A percentile compares a stretch with the other conserved stretches of the same genome.
Evolutionary conservation across 371 early-diverging fungal species (phyloP).

Genomic region (Syncephalis fuscata): DNA sequence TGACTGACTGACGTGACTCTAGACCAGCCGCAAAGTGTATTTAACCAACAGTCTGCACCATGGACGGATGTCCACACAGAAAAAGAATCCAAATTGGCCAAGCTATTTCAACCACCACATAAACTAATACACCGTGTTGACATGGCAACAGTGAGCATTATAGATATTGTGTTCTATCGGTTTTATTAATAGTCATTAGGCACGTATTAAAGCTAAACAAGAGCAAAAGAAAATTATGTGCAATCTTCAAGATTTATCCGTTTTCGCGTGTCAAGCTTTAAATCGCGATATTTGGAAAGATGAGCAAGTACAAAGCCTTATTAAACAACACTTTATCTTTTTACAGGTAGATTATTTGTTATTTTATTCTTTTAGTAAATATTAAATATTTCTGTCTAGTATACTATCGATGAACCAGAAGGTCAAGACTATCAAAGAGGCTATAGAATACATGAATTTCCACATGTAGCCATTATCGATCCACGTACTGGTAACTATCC

Average conservation of each 20-base stretch:
- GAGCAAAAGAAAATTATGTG: slow-evolving; percentile 70
- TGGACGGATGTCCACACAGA: slow-evolving; percentile 5
- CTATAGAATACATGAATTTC: slow-evolving; percentile 52
- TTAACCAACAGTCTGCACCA: not conserved
- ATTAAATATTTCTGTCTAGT: slow-evolving; percentile 24
- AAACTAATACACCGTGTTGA: not conserved
- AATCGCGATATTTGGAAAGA: slow-evolving; percentile 91
- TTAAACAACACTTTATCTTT: slow-evolving; percentile 69
- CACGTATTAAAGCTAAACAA: slow-evolving; percentile 43
- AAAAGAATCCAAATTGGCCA: slow-evolving; percentile 34
- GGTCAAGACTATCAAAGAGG: slow-evolving; percentile 50
- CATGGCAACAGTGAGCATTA: not conserved
- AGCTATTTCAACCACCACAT: slow-evolving; percentile 67
- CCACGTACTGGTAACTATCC: slow-evolving; percentile 59
- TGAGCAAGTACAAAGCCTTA: slow-evolving; percentile 46
- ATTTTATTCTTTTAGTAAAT: not conserved
- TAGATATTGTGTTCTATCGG: not conserved
- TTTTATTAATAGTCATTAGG: slow-evolving; percentile 20
- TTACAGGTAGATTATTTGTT: slow-evolving; percentile 32
- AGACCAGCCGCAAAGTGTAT: not conserved
- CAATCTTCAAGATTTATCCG: slow-evolving; percentile 66
- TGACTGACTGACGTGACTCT: too few relatives aligned
- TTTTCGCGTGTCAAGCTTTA: slow-evolving; percentile 74
- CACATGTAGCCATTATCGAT: slow-evolving; percentile 80
- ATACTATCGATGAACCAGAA: slow-evolving; percentile 38